Base-by-base conservation (phyloP, 2,329 filamentous ascomycete genomes). In the Trichoderma cornu-damae region DNA sequence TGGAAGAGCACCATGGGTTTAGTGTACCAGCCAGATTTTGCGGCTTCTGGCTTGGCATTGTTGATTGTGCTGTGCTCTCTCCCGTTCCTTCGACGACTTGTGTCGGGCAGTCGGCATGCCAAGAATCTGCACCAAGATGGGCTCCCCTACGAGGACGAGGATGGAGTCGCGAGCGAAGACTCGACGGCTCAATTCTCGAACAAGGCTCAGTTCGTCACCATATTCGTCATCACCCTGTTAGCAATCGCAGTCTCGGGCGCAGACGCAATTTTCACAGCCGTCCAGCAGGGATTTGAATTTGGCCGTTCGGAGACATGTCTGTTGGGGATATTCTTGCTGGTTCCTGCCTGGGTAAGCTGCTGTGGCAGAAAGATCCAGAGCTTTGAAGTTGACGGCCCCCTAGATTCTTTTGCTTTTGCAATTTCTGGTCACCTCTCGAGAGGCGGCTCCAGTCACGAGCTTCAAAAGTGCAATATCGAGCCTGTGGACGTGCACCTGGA, bases 161-260 rank as follows among this genome's bases (percentile, higher is more conserved):
- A 54, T 28, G 51, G 51, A 46, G 22, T 22, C 11, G 40, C 51
- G 35, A 54, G 37, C 16, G 51, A 54, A 46, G 51, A 54, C 6
- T 54, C 51, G 28, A 43, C 20, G 32, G 51, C 51, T 26, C 40
- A 12, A 7, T 54, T 54, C 24, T 46, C 51, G 2, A 54, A 54
- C 40, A 54, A 54, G n/a, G 18, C 14, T 6, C 51, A 54, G 18
- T 54, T 54, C 2, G 37, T 46, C 22, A 24, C 40, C 4, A 37
- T 54, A 8, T 44, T 54, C 12, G 32, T 24, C 6, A 37, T 54
- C n/a, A n/a, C 20, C 6, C 11, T 54, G 7, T 28, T 14, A 28
- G 51, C 51, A 20, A 18, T 54, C 8, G 30, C 32, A 37, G 9
- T 46, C 11, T 44, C 51, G 11, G 6, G n/a, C 6, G 51, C 51